Conservation (phyloP, 768 basidiomycete genomes). For the Phanerodontia chrysosporium region DNA sequence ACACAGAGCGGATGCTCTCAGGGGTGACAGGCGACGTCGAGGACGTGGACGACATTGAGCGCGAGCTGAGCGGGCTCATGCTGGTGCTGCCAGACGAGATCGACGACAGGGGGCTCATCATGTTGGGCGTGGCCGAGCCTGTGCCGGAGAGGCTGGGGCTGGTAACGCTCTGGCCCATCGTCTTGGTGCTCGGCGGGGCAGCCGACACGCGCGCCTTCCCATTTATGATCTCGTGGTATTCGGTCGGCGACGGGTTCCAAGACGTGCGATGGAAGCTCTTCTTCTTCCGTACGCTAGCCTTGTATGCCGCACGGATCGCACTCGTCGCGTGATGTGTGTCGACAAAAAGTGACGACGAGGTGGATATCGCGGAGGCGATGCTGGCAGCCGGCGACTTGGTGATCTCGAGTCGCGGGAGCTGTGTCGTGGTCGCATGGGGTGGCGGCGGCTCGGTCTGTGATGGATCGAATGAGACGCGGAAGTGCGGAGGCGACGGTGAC, state of each 20-base stretch:
- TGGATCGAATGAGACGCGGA: slow-evolving; percentile 6
- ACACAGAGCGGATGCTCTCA: background rate
- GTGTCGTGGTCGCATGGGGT: background rate
- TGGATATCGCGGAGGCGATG: slow-evolving; percentile 2
- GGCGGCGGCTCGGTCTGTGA: background rate
- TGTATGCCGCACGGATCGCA: slow-evolving; percentile 51
- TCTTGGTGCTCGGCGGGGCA: background rate
- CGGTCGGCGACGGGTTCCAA: slow-evolving; percentile 34
- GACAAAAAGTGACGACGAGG: slow-evolving; percentile 9
- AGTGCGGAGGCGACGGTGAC: slow-evolving; percentile 18
- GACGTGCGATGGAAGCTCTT: slow-evolving; percentile 47
- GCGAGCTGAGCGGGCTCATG: slow-evolving; percentile 2
- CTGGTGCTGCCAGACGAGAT: background rate
- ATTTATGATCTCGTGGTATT: slow-evolving; percentile 2
- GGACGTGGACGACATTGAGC: background rate
- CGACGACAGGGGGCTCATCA: slow-evolving; percentile 3
- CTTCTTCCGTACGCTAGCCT: slow-evolving; percentile 43
- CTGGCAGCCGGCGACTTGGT: slow-evolving; percentile 15
- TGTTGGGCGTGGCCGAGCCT: background rate
- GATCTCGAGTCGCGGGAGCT: slow-evolving; percentile 12
- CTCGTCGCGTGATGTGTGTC: slow-evolving; percentile 25
- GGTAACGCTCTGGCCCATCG: background rate
- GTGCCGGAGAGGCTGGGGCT: background rate
- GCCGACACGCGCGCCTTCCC: background rate
- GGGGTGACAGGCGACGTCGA: slow-evolving; percentile 8